Evolutionary conservation across 352 stramenopile genomes (phyloP).

Genomic region (Phytophthora podocarpi): DNA sequence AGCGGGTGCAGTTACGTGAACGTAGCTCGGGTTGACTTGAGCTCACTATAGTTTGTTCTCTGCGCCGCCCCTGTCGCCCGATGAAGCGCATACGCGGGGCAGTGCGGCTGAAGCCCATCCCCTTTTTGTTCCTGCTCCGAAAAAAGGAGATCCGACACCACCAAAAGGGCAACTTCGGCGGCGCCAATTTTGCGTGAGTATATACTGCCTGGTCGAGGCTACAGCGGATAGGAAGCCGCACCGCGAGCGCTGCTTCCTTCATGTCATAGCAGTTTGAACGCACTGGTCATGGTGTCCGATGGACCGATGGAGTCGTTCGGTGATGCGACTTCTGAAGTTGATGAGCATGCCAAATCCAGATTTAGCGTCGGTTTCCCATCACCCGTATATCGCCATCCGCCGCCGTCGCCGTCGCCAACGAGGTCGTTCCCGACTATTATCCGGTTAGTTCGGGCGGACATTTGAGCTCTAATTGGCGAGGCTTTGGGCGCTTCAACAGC

Average conservation of each 20-base stretch:
- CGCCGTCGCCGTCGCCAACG: no score
- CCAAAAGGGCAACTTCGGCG: conserved; percentile 6
- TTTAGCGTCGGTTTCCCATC: conserved; percentile 15
- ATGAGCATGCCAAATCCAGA: conserved; percentile 19
- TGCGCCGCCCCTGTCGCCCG: conserved; percentile 30
- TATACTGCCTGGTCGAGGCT: no score
- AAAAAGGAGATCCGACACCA: conserved; percentile 7
- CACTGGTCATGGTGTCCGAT: no score
- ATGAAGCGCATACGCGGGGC: not conserved
- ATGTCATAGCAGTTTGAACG: no score
- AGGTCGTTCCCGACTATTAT: no score
- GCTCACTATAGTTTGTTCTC: conserved; percentile 9
- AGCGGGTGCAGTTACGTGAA: conserved; percentile 1
- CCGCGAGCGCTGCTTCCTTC: no score
- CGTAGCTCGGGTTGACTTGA: conserved; percentile 8
- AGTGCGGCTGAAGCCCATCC: conserved; percentile 24
- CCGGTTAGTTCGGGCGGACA: no score
- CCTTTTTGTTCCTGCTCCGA: conserved; percentile 33
- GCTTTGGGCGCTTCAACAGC: not conserved
- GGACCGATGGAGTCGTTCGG: no score
- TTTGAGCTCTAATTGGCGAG: not conserved
- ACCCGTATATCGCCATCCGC: not conserved
- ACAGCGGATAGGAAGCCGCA: no score
- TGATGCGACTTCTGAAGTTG: conserved; percentile 30
- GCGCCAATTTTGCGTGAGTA: no score